Conservation (phyloP, 1,284 basidiomycete genomes). For the Ustilago xerochloae region DNA sequence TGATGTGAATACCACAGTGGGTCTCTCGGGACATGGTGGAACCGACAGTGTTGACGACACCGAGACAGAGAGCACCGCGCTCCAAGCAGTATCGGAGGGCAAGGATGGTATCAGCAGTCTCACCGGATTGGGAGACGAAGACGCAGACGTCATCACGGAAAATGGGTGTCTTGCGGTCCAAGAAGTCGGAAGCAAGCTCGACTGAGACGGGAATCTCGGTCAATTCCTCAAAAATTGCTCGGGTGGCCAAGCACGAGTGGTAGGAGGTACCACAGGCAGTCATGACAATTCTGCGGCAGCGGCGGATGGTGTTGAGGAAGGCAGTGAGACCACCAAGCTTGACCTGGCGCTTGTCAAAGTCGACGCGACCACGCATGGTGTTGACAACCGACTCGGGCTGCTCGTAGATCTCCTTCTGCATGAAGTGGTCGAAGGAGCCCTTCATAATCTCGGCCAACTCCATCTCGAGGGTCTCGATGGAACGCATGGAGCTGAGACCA, state of each 20-base stretch:
- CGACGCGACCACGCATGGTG: slow-evolving; percentile 99
- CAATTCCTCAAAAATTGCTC: slow-evolving; percentile 97
- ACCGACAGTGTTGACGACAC: slow-evolving; percentile 98
- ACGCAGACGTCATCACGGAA: slow-evolving; percentile 98
- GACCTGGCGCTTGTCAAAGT: slow-evolving; percentile 92
- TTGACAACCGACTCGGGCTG: slow-evolving; percentile 99
- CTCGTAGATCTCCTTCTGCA: slow-evolving; percentile 99
- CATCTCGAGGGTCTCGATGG: slow-evolving; percentile 97
- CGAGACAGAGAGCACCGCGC: slow-evolving; percentile 89
- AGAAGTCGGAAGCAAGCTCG: slow-evolving; percentile 97
- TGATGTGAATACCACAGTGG: slow-evolving; percentile 99
- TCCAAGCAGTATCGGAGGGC: slow-evolving; percentile 96
- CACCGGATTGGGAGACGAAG: slow-evolving; percentile 97
- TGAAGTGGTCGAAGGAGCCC: slow-evolving; percentile 99
- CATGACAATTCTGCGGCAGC: slow-evolving; percentile 94
- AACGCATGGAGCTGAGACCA: slow-evolving; percentile 82
- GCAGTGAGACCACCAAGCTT: slow-evolving; percentile 94
- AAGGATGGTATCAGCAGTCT: slow-evolving; percentile 98
- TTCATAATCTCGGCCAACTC: slow-evolving; percentile 99
- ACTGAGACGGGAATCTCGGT: slow-evolving; percentile 98
- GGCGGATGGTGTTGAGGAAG: slow-evolving; percentile 94
- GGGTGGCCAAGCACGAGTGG: slow-evolving; percentile 96
- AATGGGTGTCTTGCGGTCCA: slow-evolving; percentile 98
- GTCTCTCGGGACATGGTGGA: slow-evolving; percentile 98
- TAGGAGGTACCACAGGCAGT: slow-evolving; percentile 98